These are phyloP conservation scores for Simplicillium aogashimaense DNA, from an alignment of 2,329 filamentous ascomycete species.

Conservation along the genomic window DNA sequence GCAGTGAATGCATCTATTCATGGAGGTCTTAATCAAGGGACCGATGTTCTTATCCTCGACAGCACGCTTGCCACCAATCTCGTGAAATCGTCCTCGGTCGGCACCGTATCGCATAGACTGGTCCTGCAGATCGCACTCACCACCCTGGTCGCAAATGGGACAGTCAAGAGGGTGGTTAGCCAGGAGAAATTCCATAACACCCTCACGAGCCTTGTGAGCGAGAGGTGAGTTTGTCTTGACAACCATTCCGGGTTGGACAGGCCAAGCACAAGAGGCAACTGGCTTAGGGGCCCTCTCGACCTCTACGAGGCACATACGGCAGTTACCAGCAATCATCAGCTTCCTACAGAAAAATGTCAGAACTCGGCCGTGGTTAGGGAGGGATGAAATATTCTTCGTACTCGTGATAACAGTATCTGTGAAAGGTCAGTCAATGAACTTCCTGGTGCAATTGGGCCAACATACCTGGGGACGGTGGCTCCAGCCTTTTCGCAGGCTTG, in stretches of 20 bases:
- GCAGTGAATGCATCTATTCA: conserved; percentile 99
- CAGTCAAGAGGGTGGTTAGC: conserved; percentile 95
- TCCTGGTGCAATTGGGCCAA: conserved; percentile 6
- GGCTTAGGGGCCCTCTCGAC: conserved; percentile 95
- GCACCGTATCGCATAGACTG: conserved; percentile 98
- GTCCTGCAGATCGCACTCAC: conserved; percentile 97
- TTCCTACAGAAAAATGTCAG: conserved; percentile 55
- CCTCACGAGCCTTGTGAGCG: conserved; percentile 94
- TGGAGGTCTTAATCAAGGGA: conserved; percentile 95
- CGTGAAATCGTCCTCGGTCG: conserved; percentile 94
- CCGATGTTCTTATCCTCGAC: conserved; percentile 99
- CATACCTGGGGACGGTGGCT: conserved; percentile 72
- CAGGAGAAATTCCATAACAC: conserved; percentile 97
- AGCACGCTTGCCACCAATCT: conserved; percentile 88
- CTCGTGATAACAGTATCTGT: conserved; percentile 98
- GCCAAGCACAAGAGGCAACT: conserved; percentile 97
- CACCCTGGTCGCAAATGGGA: conserved; percentile 96
- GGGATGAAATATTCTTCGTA: conserved; percentile 35
- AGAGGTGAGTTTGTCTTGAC: conserved; percentile 97
- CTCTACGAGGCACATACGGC: conserved; percentile 98
- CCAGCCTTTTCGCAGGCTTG: conserved; percentile 99
- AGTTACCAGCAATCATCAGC: conserved; percentile 98
- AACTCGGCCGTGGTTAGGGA: conserved; percentile 15
- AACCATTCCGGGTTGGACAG: conserved; percentile 96
- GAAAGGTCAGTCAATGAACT: conserved; percentile 13